These are phyloP conservation scores for Polytolypa hystricis DNA, from an alignment of 2,329 filamentous ascomycete species.

Conservation along the genomic window DNA sequence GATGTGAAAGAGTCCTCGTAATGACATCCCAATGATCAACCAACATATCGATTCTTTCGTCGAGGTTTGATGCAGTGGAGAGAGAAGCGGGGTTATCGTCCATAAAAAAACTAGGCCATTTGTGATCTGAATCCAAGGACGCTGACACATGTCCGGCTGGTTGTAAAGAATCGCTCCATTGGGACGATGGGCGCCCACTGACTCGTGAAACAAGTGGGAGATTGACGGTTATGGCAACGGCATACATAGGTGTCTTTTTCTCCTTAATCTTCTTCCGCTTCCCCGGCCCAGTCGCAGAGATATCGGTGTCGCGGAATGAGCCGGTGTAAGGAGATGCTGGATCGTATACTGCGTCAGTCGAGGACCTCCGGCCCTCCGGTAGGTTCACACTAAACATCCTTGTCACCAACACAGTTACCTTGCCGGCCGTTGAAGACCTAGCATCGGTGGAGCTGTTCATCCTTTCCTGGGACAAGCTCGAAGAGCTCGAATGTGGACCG, in stretches of 20 bases:
- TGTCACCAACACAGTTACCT: conserved; percentile 46
- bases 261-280: conserved; percentile 39
- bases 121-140: conserved; percentile 32
- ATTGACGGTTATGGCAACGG: conserved; percentile 46
- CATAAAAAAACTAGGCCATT: conserved; percentile 25
- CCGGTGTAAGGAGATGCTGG: conserved; percentile 23
- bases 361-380: conserved; percentile 33
- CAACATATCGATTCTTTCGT: conserved; percentile 45
- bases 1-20: conserved; percentile 42
- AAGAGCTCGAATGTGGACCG: conserved; percentile 17
- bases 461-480: conserved; percentile 18
- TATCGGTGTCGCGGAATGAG: conserved; percentile 24
- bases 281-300: conserved; percentile 27
- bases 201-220: conserved; percentile 34
- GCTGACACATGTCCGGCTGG: conserved; percentile 24
- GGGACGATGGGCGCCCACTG: conserved; percentile 24
- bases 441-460: conserved; percentile 13
- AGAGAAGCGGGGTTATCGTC: conserved; percentile 34
- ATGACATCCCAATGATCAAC: conserved; percentile 51
- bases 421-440: conserved; percentile 20
- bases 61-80: conserved; percentile 37
- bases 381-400: conserved; percentile 49
- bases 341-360: conserved; percentile 24
- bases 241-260: conserved; percentile 48
- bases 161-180: conserved; percentile 23